phyloP scores from a whole-genome alignment of 2,329 filamentous ascomycete species.

The Pestalotiopsis fici region DNA sequence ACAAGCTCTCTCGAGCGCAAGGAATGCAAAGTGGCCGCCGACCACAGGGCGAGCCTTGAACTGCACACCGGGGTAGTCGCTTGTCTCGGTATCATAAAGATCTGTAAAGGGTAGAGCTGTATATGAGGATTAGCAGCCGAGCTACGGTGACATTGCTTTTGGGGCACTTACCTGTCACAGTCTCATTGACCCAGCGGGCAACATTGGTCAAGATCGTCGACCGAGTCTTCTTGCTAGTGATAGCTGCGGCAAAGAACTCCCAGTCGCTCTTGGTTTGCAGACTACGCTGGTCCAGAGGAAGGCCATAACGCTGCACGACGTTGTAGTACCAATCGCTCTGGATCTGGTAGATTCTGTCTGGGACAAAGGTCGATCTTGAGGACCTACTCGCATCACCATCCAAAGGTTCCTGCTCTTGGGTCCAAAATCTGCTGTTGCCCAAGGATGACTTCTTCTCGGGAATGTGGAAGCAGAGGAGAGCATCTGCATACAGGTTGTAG shows the following conservation, averaged over 20 bases:
- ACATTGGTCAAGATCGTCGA: conserved; percentile 73
- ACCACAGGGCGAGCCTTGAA: conserved; percentile 85
- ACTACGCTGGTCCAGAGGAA: conserved; percentile 81
- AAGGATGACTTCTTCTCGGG: conserved; percentile 20
- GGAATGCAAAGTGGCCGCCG: conserved; percentile 82
- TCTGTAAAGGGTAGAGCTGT: conserved; percentile 76
- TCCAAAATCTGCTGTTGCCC: conserved; percentile 22
- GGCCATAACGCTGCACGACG: conserved; percentile 78
- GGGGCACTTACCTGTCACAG: conserved; percentile 55
- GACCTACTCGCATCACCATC: conserved; percentile 13
- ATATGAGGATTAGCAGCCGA: neutral
- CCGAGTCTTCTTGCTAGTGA: conserved; percentile 68
- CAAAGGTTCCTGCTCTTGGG: conserved; percentile 18
- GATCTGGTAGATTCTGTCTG: conserved; percentile 73
- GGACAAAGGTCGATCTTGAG: conserved; percentile 60
- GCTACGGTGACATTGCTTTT: neutral
- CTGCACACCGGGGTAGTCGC: conserved; percentile 70
- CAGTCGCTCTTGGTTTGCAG: conserved; percentile 88
- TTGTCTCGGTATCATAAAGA: conserved; percentile 77
- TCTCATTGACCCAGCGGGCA: conserved; percentile 83
- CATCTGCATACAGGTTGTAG: conserved; percentile 76
- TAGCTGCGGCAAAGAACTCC: conserved; percentile 86
- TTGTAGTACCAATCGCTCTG: conserved; percentile 81
- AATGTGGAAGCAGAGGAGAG: conserved; percentile 77
- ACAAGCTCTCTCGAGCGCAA: conserved; percentile 81